Base-by-base conservation (phyloP, 176 grass and related monocot species). In the Tillandsia leiboldiana region DNA sequence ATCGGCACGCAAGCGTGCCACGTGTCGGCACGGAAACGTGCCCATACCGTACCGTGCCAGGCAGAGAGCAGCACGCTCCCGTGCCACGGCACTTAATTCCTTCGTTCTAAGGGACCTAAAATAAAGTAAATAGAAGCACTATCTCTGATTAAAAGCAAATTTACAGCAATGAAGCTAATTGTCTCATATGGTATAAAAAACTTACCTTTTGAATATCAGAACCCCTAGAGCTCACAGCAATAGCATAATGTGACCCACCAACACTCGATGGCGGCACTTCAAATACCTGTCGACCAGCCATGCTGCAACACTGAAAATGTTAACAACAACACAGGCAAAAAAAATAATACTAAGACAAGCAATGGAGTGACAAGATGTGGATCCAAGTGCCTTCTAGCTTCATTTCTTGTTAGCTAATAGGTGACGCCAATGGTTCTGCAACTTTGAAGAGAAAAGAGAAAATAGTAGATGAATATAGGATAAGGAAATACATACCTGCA, bases 141-240 rank as follows among this genome's bases (percentile, higher is more conserved):
- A 6, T 66, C 13, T 47, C 17, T 61, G 5, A 61, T 20, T 9
- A 18, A 18, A 61, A n/a, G 22, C 17, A 61, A 61, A 15, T 5
- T 23, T 61, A 23, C 22, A 15, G 3, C 7, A 61, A 61, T 18
- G 12, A 42, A 17, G 53, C 56, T 61, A 61, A 61, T 18, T 22
- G 56, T 20, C 22, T 9, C 1, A 6, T 20, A 61, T 15, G 15
- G 17, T 9, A 61, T 42, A 61, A 4, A 66, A 53, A 48, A 29
- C 69, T 79, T 85, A 89, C 94, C 94, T 92, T 97, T 42, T 87
- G 84, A 49, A 81, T 78, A 52, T 97, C 94, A 72, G 72, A 48
- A 67, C 89, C 89, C 73, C 94, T 97, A 72, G 82, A 83, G 65
- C 86, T 85, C 72, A 97, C 75, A 9, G 84, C 86, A 82, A 97